Evolutionary conservation across 176 grass and related monocot species (phyloP).

Genomic region (Avena eriantha): DNA sequence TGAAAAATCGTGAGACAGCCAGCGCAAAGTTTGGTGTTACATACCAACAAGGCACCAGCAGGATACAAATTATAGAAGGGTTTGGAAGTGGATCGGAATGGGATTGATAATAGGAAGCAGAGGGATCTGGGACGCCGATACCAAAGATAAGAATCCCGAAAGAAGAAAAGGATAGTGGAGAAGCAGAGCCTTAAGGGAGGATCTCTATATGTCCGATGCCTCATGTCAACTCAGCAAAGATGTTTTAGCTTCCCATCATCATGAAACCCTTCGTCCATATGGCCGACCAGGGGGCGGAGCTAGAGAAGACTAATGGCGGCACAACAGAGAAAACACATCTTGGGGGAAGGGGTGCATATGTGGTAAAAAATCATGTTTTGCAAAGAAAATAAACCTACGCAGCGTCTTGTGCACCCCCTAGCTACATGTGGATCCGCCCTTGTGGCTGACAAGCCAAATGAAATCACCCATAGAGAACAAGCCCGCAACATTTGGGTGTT

Average conservation of each 20-base stretch:
- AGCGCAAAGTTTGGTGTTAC: background rate
- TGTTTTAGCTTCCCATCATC: background rate
- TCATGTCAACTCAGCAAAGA: background rate
- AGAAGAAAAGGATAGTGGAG: background rate
- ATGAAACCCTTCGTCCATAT: background rate
- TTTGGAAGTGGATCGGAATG: background rate
- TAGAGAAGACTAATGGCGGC: too few species aligned
- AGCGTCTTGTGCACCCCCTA: too few species aligned
- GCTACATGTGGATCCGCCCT: too few species aligned
- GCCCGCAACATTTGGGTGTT: background rate
- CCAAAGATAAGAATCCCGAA: background rate
- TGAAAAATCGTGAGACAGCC: background rate
- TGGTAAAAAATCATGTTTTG: too few species aligned
- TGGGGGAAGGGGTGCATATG: too few species aligned
- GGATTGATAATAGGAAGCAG: background rate
- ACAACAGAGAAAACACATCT: too few species aligned
- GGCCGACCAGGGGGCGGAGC: background rate
- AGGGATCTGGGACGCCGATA: background rate
- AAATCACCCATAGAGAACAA: slow-evolving; percentile 7
- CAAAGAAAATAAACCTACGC: too few species aligned
- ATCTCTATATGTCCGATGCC: background rate
- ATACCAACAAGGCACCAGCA: background rate
- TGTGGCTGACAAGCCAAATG: background rate
- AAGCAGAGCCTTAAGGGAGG: background rate
- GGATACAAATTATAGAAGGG: background rate